These are phyloP conservation scores for Corchorus capsularis DNA, from an alignment of 345 rosid genomes.

Conservation along the genomic window DNA sequence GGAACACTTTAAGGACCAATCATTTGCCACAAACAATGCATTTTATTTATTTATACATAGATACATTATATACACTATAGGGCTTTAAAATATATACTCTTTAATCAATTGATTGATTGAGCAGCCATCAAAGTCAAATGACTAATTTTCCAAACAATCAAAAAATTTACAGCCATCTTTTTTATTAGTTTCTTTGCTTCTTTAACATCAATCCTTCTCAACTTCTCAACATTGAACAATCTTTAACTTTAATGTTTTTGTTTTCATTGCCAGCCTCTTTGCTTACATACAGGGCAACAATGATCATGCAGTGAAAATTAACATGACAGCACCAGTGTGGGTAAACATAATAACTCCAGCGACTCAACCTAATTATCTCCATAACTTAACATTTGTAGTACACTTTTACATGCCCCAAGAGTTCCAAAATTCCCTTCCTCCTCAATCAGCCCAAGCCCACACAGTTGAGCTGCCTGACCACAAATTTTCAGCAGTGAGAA, in stretches of 20 bases:
- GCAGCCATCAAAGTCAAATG: not conserved
- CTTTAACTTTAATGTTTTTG: not conserved
- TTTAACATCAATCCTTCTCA: not conserved
- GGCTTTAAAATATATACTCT: not conserved
- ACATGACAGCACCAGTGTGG: conserved; percentile 36
- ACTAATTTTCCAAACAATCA: not conserved
- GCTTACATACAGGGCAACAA: conserved; percentile 35
- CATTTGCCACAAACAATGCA: conserved; percentile 12
- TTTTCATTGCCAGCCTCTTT: conserved; percentile 18
- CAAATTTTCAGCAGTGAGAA: conserved; percentile 27
- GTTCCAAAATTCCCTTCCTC: conserved; percentile 19
- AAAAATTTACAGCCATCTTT: too few relatives aligned
- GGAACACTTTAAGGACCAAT: conserved; percentile 14
- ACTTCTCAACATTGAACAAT: too few relatives aligned
- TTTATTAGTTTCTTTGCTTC: too few relatives aligned
- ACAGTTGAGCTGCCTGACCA: conserved; percentile 17
- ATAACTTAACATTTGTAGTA: conserved; percentile 20
- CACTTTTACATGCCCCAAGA: conserved; percentile 29
- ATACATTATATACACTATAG: not conserved
- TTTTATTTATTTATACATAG: not conserved
- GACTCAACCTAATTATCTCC: not conserved
- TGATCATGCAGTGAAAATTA: conserved; percentile 21
- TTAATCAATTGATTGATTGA: conserved; percentile 3
- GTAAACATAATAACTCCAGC: conserved; percentile 26
- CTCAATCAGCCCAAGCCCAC: conserved; percentile 12